Conservation (phyloP, 2,329 filamentous ascomycete species). For the Xylaria digitata region DNA sequence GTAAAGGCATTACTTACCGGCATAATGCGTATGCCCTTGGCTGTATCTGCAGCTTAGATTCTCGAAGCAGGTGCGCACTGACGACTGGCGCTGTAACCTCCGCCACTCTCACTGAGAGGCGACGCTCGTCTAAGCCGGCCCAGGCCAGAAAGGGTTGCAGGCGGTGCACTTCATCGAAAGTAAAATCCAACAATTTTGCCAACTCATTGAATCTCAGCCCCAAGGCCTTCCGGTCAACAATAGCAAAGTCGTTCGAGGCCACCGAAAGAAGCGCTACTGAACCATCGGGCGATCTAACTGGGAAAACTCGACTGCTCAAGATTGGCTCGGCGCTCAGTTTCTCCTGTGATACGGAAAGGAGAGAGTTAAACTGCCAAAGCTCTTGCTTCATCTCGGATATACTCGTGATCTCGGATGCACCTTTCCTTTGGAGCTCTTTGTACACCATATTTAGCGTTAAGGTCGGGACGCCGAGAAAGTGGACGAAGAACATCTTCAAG, state of each 20-base stretch:
- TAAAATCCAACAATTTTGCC: conserved; percentile 53
- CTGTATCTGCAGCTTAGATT: not conserved
- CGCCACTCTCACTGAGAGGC: conserved; percentile 50
- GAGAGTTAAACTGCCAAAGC: conserved; percentile 51
- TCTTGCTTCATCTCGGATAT: conserved; percentile 47
- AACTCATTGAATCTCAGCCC: conserved; percentile 43
- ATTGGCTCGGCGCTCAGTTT: not conserved
- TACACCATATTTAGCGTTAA: conserved; percentile 49
- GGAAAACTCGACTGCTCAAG: conserved; percentile 40
- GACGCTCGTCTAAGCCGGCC: conserved; percentile 48
- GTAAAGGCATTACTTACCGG: conserved; percentile 4
- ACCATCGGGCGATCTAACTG: conserved; percentile 41
- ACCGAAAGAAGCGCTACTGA: conserved; percentile 28
- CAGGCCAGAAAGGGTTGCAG: conserved; percentile 52
- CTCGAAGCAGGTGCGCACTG: conserved; percentile 41
- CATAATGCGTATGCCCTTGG: conserved; percentile 20
- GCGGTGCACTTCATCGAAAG: conserved; percentile 47
- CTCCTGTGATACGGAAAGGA: conserved; percentile 42
- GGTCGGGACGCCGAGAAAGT: conserved; percentile 46
- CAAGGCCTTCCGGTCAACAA: conserved; percentile 51
- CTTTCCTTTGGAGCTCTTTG: conserved; percentile 47
- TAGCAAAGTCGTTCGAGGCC: conserved; percentile 46
- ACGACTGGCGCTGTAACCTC: conserved; percentile 48
- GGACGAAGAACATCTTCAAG: conserved; percentile 49
- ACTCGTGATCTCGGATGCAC: conserved; percentile 9